Conservation (phyloP, 768 basidiomycete species). For the Leccinum subgranulosum region DNA sequence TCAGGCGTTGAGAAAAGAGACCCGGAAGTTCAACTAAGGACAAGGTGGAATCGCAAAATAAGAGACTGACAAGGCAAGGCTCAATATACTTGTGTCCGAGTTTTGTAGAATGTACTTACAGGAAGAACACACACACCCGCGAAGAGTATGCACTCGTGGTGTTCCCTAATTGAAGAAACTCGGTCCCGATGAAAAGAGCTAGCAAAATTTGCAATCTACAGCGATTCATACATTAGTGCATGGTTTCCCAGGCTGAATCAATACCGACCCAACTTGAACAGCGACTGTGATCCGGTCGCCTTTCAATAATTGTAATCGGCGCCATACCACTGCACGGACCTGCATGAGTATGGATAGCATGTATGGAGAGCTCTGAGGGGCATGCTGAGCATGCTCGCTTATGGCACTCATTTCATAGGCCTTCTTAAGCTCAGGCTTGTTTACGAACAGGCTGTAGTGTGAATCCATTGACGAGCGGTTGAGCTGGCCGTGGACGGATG, state of each 20-base stretch:
- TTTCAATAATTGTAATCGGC: constrained; percentile 44
- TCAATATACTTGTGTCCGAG: neutral
- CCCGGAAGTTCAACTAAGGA: constrained; percentile 53
- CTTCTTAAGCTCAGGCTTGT: constrained; percentile 39
- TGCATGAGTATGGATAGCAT: constrained; percentile 45
- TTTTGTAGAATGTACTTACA: constrained; percentile 38
- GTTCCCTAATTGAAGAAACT: constrained; percentile 40
- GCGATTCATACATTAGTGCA: neutral
- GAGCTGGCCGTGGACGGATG: constrained; percentile 36
- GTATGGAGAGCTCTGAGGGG: constrained; percentile 41
- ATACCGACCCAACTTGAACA: constrained; percentile 22
- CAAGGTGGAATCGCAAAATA: constrained; percentile 49
- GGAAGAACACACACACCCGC: constrained; percentile 77
- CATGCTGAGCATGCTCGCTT: constrained; percentile 49
- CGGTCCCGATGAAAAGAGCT: constrained; percentile 27
- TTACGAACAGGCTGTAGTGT: constrained; percentile 44
- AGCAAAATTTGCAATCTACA: constrained; percentile 35
- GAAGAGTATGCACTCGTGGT: constrained; percentile 39
- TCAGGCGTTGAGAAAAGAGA: constrained; percentile 42
- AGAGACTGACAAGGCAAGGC: constrained; percentile 34
- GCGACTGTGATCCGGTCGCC: constrained; percentile 37
- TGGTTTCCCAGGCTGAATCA: neutral
- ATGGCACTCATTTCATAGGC: constrained; percentile 47
- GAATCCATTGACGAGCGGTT: constrained; percentile 47
- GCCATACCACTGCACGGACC: constrained; percentile 40